A percentile compares a stretch with the other conserved stretches of the same genome.
These are phyloP conservation scores for Talaromyces sp. DNA, from an alignment of 2,329 filamentous ascomycete species.

Conservation along the genomic window DNA sequence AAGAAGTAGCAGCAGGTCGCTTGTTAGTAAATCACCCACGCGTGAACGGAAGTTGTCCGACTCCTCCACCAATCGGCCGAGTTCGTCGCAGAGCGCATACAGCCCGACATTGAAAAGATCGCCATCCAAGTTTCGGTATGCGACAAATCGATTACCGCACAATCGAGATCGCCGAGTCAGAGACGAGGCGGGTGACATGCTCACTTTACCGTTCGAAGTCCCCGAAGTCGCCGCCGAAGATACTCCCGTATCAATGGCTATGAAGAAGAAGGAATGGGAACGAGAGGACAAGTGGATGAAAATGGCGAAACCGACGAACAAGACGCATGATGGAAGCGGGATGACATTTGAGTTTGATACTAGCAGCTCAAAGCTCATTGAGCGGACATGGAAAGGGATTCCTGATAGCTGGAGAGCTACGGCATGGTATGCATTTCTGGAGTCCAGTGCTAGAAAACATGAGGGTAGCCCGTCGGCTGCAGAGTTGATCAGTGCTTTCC, in stretches of 20 bases:
- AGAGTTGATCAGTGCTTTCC: conserved; percentile 68
- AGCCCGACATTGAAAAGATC: conserved; percentile 40
- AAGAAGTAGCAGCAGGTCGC: conserved; percentile 44
- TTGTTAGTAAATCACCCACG: conserved; percentile 37
- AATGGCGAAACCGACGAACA: conserved; percentile 56
- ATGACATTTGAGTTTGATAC: conserved; percentile 77
- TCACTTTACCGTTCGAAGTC: conserved; percentile 56
- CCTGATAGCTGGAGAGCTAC: conserved; percentile 91
- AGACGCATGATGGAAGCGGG: conserved; percentile 52
- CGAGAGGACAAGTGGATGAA: conserved; percentile 66
- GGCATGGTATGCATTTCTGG: conserved; percentile 92
- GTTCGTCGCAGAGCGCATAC: conserved; percentile 47
- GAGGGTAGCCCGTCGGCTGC: conserved; percentile 63
- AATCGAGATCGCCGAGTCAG: conserved; percentile 54
- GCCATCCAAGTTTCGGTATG: conserved; percentile 49
- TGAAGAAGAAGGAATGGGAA: conserved; percentile 58
- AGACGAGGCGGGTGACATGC: conserved; percentile 63
- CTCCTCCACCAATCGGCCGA: conserved; percentile 41
- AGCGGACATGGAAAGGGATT: conserved; percentile 96
- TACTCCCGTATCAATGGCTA: conserved; percentile 45
- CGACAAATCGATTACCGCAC: conserved; percentile 52
- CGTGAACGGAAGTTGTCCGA: conserved; percentile 39
- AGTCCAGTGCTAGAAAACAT: conserved; percentile 67
- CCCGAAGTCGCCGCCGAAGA: conserved; percentile 46
- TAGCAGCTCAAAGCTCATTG: conserved; percentile 77